Evolutionary conservation across 1,284 basidiomycete genomes (phyloP), one percentile per base, ranked within the genome.

Genomic region (Inonotus obliquus): DNA sequence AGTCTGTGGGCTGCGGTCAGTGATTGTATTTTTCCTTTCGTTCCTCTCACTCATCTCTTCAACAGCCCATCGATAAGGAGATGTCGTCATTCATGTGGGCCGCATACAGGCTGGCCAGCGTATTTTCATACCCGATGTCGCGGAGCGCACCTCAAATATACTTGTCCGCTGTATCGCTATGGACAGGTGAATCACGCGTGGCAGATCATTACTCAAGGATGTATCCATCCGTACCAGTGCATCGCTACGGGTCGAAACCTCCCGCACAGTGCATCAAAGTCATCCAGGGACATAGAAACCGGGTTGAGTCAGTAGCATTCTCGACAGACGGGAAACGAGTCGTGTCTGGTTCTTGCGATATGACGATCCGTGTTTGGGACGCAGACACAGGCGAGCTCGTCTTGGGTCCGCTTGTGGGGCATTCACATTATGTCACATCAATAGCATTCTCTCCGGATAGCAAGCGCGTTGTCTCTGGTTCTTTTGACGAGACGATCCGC

Each of bases 81-180:
- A 25, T 57, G 13, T 57, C 39, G 9, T 41, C 39, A 2, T 47
- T 57, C 55, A n/a, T 57, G n/a, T 19, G 55, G 27, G 55, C 39
- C 14, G 55, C 39, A 6, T 23, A 47, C 14, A 44, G 55, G 14
- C 55, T 45, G 2, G 39, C 55, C 37, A 45, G n/a, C 25, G 29
- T 47, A 7, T 57, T 57, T 32, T 14, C 39, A 25, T 27, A 1
- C 1, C 39, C 55, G 38, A 57, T 57, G 2, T 45, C 55, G 2
- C n/a, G 23, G 45, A 57, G 55, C 39, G 25, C 19, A 4, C 55
- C 55, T 13, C 55, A 57, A 6, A 47, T 57, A 3, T 57, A 57
- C 23, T n/a, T 35, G 9, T 44, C 38, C n/a, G 19, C 35, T 0
- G 17, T 57, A 10, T 35, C 38, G 23, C 38, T 57, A 13, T 17